Base-by-base conservation (phyloP, 768 basidiomycete species). In the Collybia mongolica region DNA sequence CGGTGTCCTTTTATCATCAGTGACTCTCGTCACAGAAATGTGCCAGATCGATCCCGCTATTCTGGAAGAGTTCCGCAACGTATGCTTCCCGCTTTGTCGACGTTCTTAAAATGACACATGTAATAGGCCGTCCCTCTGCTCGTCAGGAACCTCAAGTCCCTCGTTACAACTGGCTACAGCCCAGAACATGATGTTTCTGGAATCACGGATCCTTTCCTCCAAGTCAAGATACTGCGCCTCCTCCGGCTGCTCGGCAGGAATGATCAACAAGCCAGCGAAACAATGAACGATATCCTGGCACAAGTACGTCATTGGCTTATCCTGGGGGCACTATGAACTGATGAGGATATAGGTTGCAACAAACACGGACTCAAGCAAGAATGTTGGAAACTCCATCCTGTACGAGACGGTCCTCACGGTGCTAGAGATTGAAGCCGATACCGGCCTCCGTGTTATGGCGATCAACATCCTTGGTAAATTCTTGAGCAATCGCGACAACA, bases 131-230 rank as follows among this genome's bases (percentile, higher is more conserved):
- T 98, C 2, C 90, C 93, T 1, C 73, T 95, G 8, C 87, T 99
- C 20, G 96, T 98, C 46, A 87, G 93, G 55, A 93, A 97, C 61
- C 78, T 99, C 57, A 98, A 98, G 66, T 89, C 93, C 1, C 73
- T 98, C 51, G 92, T 91, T 37, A 94, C 96, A 0, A 97, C 95
- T 3, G 96, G 96, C 7, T 98, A 97, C 69, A 96, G 93, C 59
- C 95, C 97, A 19, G 97, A 98, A 65, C 97, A 98, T 62, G 97
- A 99, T 58, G 97, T 99, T 8, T 93, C 93, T n/a, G 97, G 97
- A 32, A 97, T 99, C 68, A 98, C 97, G 14, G 94, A 96, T 68
- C 93, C 93, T 6, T 95, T 95, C 76, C 73, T 95, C 6, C 93
- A 96, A 67, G 85, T 95, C 58, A 99, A 98, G 69, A 84, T 96